Conservation (phyloP, 1,284 basidiomycete genomes). For the Leccinum pseudoinsigne region DNA sequence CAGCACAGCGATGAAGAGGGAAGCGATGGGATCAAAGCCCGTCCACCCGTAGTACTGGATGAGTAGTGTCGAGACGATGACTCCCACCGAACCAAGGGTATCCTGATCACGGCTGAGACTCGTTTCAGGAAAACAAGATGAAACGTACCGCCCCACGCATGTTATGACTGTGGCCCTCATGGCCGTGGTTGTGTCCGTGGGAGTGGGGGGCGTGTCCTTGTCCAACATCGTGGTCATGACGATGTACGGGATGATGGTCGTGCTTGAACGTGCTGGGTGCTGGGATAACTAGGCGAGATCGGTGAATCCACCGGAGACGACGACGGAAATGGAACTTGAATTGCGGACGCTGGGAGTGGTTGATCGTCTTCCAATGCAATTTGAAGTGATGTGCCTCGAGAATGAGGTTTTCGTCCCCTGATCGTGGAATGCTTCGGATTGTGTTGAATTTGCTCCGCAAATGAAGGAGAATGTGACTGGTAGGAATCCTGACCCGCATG, state of each 20-base stretch:
- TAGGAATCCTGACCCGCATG: slow-evolving; percentile 21
- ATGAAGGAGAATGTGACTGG: slow-evolving; percentile 30
- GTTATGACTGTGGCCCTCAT: slow-evolving; percentile 92
- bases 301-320: slow-evolving; percentile 36
- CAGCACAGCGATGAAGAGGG: slow-evolving; percentile 92
- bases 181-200: slow-evolving; percentile 50
- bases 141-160: slow-evolving; percentile 92
- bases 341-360: slow-evolving; percentile 73
- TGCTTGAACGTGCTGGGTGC: slow-evolving; percentile 36
- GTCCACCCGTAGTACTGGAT: slow-evolving; percentile 99
- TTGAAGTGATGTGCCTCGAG: slow-evolving; percentile 34
- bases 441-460: slow-evolving; percentile 10
- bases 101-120: slow-evolving; percentile 49
- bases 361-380: slow-evolving; percentile 23
- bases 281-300: slow-evolving; percentile 36
- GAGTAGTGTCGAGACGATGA: slow-evolving; percentile 95
- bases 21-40: slow-evolving; percentile 98
- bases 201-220: slow-evolving; percentile 48
- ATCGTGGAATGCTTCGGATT: slow-evolving; percentile 19
- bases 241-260: slow-evolving; percentile 31
- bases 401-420: slow-evolving; percentile 35
- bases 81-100: slow-evolving; percentile 93
- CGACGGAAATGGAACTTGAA: slow-evolving; percentile 62
- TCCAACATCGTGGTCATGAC: slow-evolving; percentile 30
- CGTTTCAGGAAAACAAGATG: slow-evolving; percentile 10